Conservation (phyloP, 495 filamentous ascomycete species). For the Rostrohypoxylon terebratum region DNA sequence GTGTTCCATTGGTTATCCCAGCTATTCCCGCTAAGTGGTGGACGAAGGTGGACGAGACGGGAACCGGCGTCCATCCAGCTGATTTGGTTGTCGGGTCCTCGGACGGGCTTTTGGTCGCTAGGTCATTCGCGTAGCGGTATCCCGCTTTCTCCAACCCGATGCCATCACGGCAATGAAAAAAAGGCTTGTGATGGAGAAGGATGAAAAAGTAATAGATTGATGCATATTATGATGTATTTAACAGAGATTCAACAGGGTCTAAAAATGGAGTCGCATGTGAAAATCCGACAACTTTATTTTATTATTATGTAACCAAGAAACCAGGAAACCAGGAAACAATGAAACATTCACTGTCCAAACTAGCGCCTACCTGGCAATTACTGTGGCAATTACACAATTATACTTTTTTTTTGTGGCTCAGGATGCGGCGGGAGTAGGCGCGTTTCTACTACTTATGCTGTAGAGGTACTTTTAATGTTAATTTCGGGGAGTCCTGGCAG, state of each 20-base stretch:
- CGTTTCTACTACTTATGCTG: no score
- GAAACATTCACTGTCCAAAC: not conserved
- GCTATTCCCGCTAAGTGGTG: no score
- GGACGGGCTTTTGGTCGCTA: slow-evolving; percentile 12
- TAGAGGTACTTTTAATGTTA: not conserved
- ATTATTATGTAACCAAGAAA: not conserved
- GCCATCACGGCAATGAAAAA: slow-evolving; percentile 22
- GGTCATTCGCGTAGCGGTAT: not conserved
- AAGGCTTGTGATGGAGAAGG: not conserved
- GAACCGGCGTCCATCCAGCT: slow-evolving; percentile 31
- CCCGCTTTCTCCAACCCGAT: slow-evolving; percentile 6
- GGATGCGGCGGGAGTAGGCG: slow-evolving; percentile 2
- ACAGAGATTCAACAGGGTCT: not conserved
- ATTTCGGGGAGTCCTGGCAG: not conserved
- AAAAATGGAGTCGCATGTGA: not conserved
- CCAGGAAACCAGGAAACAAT: slow-evolving; percentile 2
- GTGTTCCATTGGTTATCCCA: slow-evolving; percentile 35
- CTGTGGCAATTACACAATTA: slow-evolving; percentile 2
- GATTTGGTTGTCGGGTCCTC: slow-evolving; percentile 22
- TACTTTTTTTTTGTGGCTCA: slow-evolving; percentile 6
- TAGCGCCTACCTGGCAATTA: not conserved
- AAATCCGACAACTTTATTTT: not conserved
- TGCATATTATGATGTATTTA: not conserved
- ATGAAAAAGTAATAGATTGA: not conserved
- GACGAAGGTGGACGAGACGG: slow-evolving; percentile 27